These are phyloP conservation scores for Kwoniella dejecticola DNA, from an alignment of 768 basidiomycete genomes.

Conservation along the genomic window DNA sequence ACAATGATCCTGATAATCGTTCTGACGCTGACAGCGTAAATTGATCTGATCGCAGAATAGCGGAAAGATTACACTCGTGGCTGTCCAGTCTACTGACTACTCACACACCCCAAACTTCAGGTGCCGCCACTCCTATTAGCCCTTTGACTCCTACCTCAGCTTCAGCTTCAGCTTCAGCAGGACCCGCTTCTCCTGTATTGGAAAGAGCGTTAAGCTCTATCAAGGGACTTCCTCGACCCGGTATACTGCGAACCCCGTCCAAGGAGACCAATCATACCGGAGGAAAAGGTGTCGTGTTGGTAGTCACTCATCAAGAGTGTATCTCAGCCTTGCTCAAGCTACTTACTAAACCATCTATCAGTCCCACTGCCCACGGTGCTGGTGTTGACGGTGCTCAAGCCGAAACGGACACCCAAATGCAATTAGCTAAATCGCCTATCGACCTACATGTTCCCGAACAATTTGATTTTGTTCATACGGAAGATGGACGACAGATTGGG, in stretches of 20 bases:
- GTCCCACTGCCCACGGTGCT: background rate
- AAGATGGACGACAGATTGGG: constrained; percentile 8
- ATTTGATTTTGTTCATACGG: background rate
- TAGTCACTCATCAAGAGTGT: constrained; percentile 36
- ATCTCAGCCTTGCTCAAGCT: constrained; percentile 21
- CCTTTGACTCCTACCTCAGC: constrained; percentile 11
- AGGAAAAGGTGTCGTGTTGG: constrained; percentile 24
- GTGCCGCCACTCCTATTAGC: constrained; percentile 20
- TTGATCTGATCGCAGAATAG: no score
- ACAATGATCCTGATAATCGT: no score
- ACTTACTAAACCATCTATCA: constrained; percentile 8
- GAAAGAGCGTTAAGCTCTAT: constrained; percentile 6
- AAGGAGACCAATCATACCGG: background rate
- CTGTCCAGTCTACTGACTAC: constrained; percentile 17
- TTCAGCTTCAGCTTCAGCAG: background rate
- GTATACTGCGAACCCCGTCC: constrained; percentile 3
- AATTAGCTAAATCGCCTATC: constrained; percentile 7
- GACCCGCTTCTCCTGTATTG: constrained; percentile 1
- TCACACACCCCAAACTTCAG: constrained; percentile 30
- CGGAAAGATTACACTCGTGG: constrained; percentile 26
- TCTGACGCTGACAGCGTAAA: no score
- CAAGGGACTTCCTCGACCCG: constrained; percentile 11
- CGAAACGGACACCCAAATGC: no score
- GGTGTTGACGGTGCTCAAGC: no score
- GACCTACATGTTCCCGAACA: constrained; percentile 27